A percentile compares a stretch with the other conserved stretches of the same genome.
Conservation (phyloP, 1,284 basidiomycete genomes). For the Fomitopsis palustris region DNA sequence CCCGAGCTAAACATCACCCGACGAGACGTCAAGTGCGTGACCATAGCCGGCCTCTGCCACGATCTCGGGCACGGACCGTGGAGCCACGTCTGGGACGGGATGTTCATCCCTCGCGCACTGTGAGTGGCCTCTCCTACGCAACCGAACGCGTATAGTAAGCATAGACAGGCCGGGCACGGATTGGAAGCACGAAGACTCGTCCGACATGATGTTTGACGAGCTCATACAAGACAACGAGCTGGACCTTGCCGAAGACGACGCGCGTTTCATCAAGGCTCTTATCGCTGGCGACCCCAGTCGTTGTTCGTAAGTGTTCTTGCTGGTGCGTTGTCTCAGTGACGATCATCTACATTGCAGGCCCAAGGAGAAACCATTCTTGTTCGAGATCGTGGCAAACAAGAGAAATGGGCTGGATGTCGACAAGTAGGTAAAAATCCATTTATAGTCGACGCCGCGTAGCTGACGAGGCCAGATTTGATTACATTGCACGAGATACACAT, state of each 20-base stretch:
- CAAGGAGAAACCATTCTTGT: constrained; percentile 46
- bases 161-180: constrained; percentile 34
- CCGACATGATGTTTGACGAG: constrained; percentile 70
- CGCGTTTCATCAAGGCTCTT: constrained; percentile 62
- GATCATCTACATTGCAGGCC: constrained; percentile 15
- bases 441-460: too few species aligned
- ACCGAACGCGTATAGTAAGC: background rate
- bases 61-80: constrained; percentile 75
- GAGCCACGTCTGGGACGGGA: constrained; percentile 69
- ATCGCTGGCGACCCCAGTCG: constrained; percentile 52
- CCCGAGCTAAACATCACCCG: constrained; percentile 61
- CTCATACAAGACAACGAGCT: constrained; percentile 52
- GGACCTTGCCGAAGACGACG: constrained; percentile 40
- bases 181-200: constrained; percentile 71
- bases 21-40: constrained; percentile 64
- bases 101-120: constrained; percentile 60
- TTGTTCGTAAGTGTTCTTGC: constrained; percentile 39
- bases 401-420: constrained; percentile 80
- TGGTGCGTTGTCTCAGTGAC: background rate
- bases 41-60: constrained; percentile 69
- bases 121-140: constrained; percentile 28
- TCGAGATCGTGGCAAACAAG: constrained; percentile 76
- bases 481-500: constrained; percentile 69
- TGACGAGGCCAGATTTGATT: constrained; percentile 57
- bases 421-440: constrained; percentile 50